Conservation (phyloP, 805 yeast species). For the Diddensiella caesifluorescens region DNA sequence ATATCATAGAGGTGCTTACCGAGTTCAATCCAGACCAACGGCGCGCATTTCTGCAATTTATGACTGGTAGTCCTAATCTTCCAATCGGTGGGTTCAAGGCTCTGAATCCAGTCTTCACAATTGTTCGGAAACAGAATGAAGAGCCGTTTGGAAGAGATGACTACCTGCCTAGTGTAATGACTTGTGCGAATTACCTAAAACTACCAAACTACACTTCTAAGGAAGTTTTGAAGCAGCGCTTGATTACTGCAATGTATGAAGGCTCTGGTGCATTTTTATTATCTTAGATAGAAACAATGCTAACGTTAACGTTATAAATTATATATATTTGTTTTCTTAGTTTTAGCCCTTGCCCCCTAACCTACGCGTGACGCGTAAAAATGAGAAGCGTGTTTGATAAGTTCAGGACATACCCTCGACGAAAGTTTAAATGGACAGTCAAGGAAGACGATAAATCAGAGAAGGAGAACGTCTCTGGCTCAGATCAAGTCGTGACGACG, state of each 20-base stretch:
- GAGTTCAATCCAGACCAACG: constrained; percentile 51
- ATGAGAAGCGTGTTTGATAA: no score
- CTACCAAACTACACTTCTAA: constrained; percentile 73
- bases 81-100: constrained; percentile 93
- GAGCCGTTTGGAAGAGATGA: constrained; percentile 63
- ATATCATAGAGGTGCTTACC: constrained; percentile 57
- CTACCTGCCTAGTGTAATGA: constrained; percentile 94
- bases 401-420: no score
- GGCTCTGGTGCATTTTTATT: constrained; percentile 85
- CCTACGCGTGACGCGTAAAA: no score
- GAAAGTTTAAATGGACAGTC: no score
- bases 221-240: constrained; percentile 51
- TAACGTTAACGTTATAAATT: no score
- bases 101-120: constrained; percentile 75
- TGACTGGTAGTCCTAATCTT: constrained; percentile 88
- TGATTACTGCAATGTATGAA: constrained; percentile 70
- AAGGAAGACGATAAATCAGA: no score
- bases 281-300: constrained; percentile 39
- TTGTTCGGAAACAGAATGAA: constrained; percentile 76
- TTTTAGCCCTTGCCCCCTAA: no score
- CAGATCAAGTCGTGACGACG: no score
- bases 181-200: constrained; percentile 92
- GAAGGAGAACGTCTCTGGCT: no score
- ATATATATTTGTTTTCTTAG: no score
- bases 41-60: constrained; percentile 72